phyloP scores from a whole-genome alignment of 345 rosid genomes.

The Anacardium occidentale region DNA sequence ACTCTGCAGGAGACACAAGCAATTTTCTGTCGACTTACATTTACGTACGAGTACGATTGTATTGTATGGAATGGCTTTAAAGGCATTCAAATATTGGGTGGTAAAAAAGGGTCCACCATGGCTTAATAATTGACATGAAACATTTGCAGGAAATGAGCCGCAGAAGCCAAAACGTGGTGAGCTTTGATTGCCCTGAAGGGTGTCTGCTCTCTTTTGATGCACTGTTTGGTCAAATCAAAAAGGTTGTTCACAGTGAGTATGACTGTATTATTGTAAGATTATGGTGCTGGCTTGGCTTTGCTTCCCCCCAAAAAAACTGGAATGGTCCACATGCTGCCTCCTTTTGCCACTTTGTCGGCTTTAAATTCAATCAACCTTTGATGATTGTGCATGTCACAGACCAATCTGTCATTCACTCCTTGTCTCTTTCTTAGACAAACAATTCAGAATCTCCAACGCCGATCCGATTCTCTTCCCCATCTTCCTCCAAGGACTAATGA shows the following conservation, averaged over 20 bases:
- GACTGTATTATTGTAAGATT: constrained; percentile 56
- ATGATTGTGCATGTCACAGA: constrained; percentile 44
- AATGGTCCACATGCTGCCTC: constrained; percentile 61
- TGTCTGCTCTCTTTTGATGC: constrained; percentile 22
- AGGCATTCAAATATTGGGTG: not conserved
- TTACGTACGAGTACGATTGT: not conserved
- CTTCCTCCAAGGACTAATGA: constrained; percentile 6
- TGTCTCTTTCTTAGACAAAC: constrained; percentile 38
- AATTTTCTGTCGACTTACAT: constrained; percentile 26
- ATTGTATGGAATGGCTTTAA: not conserved
- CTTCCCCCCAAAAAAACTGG: constrained; percentile 40
- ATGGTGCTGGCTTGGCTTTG: not conserved
- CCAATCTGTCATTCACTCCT: constrained; percentile 43
- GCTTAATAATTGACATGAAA: constrained; percentile 24
- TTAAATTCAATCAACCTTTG: constrained; percentile 38
- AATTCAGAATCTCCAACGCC: constrained; percentile 24
- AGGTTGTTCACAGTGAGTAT: constrained; percentile 29
- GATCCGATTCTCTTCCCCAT: constrained; percentile 3
- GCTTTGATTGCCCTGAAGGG: constrained; percentile 3
- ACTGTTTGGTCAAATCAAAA: constrained; percentile 47
- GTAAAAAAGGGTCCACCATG: not conserved
- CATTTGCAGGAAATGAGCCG: constrained; percentile 6
- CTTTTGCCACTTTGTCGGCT: constrained; percentile 41
- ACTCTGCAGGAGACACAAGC: no score
- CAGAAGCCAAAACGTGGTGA: constrained; percentile 20